These are phyloP conservation scores for Backusella tuberculispora DNA, from an alignment of 192 early-diverging fungal genomes.

Conservation along the genomic window DNA sequence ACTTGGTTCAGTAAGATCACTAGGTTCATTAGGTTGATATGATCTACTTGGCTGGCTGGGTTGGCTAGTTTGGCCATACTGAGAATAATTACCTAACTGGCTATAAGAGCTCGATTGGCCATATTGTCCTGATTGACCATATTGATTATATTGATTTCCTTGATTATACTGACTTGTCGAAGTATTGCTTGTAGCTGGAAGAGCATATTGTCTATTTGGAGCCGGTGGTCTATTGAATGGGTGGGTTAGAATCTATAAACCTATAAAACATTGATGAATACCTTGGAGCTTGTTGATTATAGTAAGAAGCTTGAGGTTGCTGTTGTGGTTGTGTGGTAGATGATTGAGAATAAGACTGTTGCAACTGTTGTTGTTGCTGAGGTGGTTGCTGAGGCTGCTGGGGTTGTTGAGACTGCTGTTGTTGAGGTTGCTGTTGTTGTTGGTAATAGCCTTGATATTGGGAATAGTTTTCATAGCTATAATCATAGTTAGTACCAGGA, in stretches of 20 bases:
- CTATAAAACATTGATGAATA: not conserved
- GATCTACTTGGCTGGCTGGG: not conserved
- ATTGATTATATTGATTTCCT: not conserved
- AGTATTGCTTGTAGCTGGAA: not conserved
- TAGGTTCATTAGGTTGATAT: not conserved
- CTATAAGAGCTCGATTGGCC: not conserved
- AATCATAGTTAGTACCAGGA: slow-evolving; percentile 19
- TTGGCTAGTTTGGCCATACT: not conserved
- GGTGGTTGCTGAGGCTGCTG: not conserved
- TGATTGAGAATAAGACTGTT: too few relatives aligned
- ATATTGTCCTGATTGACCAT: not conserved
- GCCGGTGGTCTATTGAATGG: not conserved
- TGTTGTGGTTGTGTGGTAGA: not conserved
- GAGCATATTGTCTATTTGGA: not conserved
- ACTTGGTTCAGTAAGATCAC: not conserved
- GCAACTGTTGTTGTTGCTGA: not conserved
- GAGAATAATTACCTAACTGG: not conserved
- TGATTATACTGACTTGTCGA: not conserved
- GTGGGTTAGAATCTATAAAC: not conserved
- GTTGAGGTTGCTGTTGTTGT: not conserved
- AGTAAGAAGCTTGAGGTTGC: not conserved
- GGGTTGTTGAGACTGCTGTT: not conserved
- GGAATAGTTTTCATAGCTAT: slow-evolving; percentile 21
- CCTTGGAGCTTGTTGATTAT: not conserved
- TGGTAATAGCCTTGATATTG: slow-evolving; percentile 21